Conservation (phyloP, 1,284 basidiomycete species). For the Naganishia sp. region DNA sequence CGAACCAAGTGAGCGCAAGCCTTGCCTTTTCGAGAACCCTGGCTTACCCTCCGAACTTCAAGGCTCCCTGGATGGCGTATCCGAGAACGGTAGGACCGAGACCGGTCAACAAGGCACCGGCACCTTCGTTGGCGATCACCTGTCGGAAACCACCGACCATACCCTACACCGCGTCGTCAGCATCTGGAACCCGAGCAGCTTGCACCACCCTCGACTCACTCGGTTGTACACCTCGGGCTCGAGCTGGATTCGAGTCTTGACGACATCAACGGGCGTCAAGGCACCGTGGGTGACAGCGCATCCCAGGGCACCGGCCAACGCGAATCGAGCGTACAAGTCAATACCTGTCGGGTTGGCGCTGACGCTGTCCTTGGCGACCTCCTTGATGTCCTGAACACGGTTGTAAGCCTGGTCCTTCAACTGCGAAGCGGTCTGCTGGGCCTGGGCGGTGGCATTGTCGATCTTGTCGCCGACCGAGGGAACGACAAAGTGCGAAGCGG, state of each 20-base stretch:
- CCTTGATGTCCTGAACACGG: conserved; percentile 49
- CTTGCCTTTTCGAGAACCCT: not conserved
- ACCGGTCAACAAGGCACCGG: conserved; percentile 87
- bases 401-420: conserved; percentile 65
- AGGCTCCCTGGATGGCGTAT: conserved; percentile 93
- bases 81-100: conserved; percentile 88
- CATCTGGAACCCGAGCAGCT: not conserved
- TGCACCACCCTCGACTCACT: conserved; percentile 44
- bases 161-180: conserved; percentile 55
- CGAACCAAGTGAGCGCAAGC: not conserved
- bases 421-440: conserved; percentile 69
- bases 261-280: conserved; percentile 89
- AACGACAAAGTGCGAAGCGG: conserved; percentile 49
- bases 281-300: conserved; percentile 93
- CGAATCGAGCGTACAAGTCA: conserved; percentile 59
- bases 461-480: conserved; percentile 54
- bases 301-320: conserved; percentile 82
- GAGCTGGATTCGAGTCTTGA: conserved; percentile 98
- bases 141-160: conserved; percentile 71
- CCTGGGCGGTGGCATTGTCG: conserved; percentile 47
- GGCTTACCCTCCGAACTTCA: conserved; percentile 82
- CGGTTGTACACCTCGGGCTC: conserved; percentile 61
- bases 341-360: conserved; percentile 51
- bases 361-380: conserved; percentile 45
- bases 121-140: conserved; percentile 79